These are phyloP conservation scores for Penicillium tannophilum DNA, from an alignment of 495 filamentous ascomycete genomes.

Conservation along the genomic window DNA sequence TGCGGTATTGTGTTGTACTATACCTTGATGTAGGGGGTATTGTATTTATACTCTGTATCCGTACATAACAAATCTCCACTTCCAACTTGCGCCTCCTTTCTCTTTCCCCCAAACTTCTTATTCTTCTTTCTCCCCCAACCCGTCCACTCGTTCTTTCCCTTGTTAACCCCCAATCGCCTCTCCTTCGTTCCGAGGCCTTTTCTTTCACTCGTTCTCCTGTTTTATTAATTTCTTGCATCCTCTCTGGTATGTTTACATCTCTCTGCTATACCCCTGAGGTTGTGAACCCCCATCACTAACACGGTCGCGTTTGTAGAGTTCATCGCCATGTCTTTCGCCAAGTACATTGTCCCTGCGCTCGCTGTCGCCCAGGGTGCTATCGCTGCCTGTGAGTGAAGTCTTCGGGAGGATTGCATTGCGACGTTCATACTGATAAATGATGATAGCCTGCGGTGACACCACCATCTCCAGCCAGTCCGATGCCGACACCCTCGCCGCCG, in stretches of 20 bases:
- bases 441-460: conserved; percentile 34
- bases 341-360: conserved; percentile 73
- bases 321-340: conserved; percentile 66
- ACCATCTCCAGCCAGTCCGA: conserved; percentile 72
- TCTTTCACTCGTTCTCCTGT: conserved; percentile 34
- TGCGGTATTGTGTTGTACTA: conserved; percentile 27
- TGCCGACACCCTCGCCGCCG: conserved; percentile 59
- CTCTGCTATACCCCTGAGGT: neutral
- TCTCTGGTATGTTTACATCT: conserved; percentile 18
- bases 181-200: conserved; percentile 30
- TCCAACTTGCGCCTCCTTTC: conserved; percentile 36
- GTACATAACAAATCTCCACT: conserved; percentile 30
- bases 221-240: conserved; percentile 15
- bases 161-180: conserved; percentile 33
- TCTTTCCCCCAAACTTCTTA: conserved; percentile 29
- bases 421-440: neutral
- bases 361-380: conserved; percentile 64
- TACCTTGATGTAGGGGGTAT: neutral
- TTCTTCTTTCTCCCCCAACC: conserved; percentile 46
- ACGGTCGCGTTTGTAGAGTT: conserved; percentile 18
- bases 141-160: conserved; percentile 51
- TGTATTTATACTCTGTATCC: conserved; percentile 13
- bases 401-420: neutral
- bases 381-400: conserved; percentile 51
- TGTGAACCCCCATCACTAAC: conserved; percentile 10